Base-by-base conservation (phyloP, 805 yeast genomes). In the Sugiyamaella mastotermitis region DNA sequence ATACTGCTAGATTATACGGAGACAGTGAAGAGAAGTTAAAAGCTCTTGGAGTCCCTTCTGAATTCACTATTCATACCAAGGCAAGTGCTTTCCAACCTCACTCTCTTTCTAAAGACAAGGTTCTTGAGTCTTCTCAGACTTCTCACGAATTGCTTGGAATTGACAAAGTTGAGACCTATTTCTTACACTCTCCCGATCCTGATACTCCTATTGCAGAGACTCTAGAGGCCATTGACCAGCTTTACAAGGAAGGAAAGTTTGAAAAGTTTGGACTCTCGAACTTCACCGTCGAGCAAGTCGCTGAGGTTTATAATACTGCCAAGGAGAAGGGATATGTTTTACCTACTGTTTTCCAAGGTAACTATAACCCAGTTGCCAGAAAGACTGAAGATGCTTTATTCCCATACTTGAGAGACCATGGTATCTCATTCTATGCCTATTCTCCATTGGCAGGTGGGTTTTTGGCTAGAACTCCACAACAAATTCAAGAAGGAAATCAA, bases 311-410 rank as follows among this genome's bases (percentile, higher is more conserved):
- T 34, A 30, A 42, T 9, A 33, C 38, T 35, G 47, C 54, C 3
- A 41, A 44, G 23, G 40, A 42, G 32, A 42, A 54, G 31, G 46
- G 45, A 13, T 54, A 54, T 42, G 46, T 52, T 21, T 32, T 42
- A 11, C 60, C 60, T 1, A 40, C 57, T 4, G 57, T 55, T 13
- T 53, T 47, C 39, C 60, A 55, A 36, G 60, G 58, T 16, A 42
- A 50, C 20, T 55, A 55, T 41, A 55, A 55, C 34, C 47, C 54
- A 18, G 45, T 55, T 26, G 42, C 57, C 11, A 48, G 58, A 17
- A 37, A 33, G 27, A 35, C 31, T 29, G 60, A 54, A 37, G 9
- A 22, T 4, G 51, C 50, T 9, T 37, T 55, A 15, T 48, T 55
- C 28, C 58, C 59, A 1, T 27, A 47, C 11, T 35, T 54, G 26